Conservation (phyloP, 805 yeast genomes). For the Teunomyces barrocoloradensis region DNA sequence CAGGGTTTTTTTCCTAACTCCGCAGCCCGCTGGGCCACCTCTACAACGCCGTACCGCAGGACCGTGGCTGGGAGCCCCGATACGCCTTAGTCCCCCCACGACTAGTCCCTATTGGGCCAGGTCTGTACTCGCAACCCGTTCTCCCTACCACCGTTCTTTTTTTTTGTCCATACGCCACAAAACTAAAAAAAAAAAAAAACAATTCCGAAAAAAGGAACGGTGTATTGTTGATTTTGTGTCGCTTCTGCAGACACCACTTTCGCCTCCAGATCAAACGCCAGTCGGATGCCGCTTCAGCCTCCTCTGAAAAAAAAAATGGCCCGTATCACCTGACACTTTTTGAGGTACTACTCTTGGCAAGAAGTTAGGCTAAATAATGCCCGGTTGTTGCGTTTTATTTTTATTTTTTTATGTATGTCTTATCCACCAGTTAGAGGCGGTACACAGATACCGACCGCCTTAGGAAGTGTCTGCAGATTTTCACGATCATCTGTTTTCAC, state of each 20-base stretch:
- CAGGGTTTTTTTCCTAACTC: not conserved
- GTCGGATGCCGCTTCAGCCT: not conserved
- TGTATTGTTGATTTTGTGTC: not conserved
- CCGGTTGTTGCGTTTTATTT: not conserved
- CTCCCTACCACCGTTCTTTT: not conserved
- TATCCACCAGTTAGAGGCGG: conserved; percentile 1
- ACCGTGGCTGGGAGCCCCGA: not conserved
- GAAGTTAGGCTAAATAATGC: not conserved
- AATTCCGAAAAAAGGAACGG: not conserved
- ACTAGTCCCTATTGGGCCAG: not conserved
- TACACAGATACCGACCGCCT: not conserved
- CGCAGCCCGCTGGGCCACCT: not conserved
- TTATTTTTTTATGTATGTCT: not conserved
- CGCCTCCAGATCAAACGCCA: not conserved
- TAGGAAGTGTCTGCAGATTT: not conserved
- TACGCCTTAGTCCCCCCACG: not conserved
- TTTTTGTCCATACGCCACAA: not conserved
- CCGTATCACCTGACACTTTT: not conserved
- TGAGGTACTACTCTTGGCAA: no score
- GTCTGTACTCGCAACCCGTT: not conserved
- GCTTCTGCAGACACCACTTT: not conserved
- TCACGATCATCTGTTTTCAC: not conserved
- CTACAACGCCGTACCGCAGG: not conserved
- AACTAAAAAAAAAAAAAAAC: not conserved
- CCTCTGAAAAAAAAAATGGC: not conserved